These are phyloP conservation scores for Aspergillus japonicus DNA, from an alignment of 2,329 filamentous ascomycete genomes.

Conservation along the genomic window DNA sequence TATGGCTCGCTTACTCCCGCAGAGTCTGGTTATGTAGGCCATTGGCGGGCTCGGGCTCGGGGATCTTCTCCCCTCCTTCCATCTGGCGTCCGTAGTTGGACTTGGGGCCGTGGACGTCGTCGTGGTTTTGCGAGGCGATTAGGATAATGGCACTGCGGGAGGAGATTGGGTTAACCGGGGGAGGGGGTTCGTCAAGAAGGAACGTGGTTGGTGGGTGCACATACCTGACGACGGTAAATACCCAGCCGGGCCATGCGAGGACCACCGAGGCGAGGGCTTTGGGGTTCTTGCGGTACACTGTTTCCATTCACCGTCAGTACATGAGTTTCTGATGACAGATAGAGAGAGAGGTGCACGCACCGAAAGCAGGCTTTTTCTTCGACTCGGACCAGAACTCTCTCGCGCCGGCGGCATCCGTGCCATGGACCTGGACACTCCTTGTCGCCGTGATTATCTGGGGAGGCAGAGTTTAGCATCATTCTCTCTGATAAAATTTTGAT, in stretches of 20 bases:
- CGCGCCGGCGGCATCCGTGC: slow-evolving; percentile 34
- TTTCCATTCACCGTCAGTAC: neutral
- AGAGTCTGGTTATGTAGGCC: neutral
- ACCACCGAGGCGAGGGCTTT: slow-evolving; percentile 53
- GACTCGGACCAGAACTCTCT: slow-evolving; percentile 28
- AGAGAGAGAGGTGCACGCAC: slow-evolving; percentile 10
- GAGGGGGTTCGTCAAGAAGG: neutral
- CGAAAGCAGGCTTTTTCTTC: slow-evolving; percentile 35
- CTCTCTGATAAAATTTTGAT: neutral
- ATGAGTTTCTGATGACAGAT: neutral
- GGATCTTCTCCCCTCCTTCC: neutral
- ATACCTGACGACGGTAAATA: slow-evolving; percentile 46
- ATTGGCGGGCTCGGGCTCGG: neutral
- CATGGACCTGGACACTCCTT: slow-evolving; percentile 47
- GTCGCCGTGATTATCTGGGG: slow-evolving; percentile 48
- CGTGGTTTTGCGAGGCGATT: slow-evolving; percentile 35
- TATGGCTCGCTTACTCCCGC: neutral
- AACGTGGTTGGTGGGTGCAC: slow-evolving; percentile 20
- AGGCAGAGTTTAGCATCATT: neutral
- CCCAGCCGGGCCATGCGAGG: slow-evolving; percentile 54
- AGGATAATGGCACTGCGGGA: slow-evolving; percentile 24
- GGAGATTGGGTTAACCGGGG: neutral
- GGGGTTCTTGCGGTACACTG: slow-evolving; percentile 50
- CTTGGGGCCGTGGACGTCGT: slow-evolving; percentile 25
- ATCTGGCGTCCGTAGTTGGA: slow-evolving; percentile 11